Conservation (phyloP, 2,329 filamentous ascomycete species). For the Pseudocercospora crystallina region DNA sequence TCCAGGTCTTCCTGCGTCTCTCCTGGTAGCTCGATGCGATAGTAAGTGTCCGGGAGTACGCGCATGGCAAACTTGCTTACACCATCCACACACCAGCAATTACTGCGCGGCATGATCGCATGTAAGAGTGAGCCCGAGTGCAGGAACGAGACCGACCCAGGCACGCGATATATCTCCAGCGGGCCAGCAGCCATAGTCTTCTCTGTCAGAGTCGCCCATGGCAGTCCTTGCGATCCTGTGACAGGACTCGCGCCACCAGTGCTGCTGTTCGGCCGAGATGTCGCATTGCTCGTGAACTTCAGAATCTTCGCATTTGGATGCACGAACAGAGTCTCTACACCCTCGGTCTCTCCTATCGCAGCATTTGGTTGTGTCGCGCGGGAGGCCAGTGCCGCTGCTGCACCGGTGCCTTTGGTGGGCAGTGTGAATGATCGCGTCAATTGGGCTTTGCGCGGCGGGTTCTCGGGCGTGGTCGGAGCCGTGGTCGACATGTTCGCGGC, state of each 20-base stretch:
- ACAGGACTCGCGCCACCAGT: constrained; percentile 21
- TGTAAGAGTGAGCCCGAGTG: constrained; percentile 81
- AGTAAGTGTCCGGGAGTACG: constrained; percentile 79
- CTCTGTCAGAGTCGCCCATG: constrained; percentile 75
- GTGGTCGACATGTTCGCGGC: constrained; percentile 24
- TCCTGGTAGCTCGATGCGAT: constrained; percentile 81
- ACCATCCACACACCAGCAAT: constrained; percentile 91
- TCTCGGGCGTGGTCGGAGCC: constrained; percentile 31
- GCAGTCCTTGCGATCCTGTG: constrained; percentile 43
- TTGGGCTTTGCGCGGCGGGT: constrained; percentile 25
- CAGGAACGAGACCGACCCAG: constrained; percentile 82
- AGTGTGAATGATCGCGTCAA: constrained; percentile 51
- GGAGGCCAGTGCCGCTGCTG: constrained; percentile 35
- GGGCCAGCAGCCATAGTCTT: constrained; percentile 77
- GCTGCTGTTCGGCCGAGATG: constrained; percentile 30
- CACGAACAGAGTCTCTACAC: constrained; percentile 70
- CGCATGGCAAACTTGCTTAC: constrained; percentile 83
- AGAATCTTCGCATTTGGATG: constrained; percentile 73
- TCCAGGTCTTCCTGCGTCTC: constrained; percentile 62
- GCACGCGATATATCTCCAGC: constrained; percentile 81
- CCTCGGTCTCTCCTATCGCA: constrained; percentile 39
- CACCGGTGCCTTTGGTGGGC: constrained; percentile 31
- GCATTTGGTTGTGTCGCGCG: constrained; percentile 32
- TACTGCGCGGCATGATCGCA: constrained; percentile 83
- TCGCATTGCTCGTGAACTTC: constrained; percentile 53